A percentile compares a stretch with the other conserved stretches of the same genome.
phyloP scores from a whole-genome alignment of 1,139 yeast genomes.

The Lodderomyces orthopsilosis region DNA sequence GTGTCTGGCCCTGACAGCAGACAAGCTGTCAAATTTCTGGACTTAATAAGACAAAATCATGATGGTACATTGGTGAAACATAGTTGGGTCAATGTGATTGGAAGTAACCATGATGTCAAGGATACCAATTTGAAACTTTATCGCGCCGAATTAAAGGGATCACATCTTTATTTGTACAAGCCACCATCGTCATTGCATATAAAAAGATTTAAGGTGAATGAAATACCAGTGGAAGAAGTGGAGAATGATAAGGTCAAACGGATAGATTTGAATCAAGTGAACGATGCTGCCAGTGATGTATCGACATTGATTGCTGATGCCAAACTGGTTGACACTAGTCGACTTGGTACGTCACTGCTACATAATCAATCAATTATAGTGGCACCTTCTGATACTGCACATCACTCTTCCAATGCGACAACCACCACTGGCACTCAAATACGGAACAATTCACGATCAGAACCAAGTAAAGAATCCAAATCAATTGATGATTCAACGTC shows the following conservation, averaged over 20 bases:
- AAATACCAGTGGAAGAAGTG: neutral
- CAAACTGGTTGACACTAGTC: neutral
- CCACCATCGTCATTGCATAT: constrained; percentile 49
- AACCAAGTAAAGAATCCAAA: neutral
- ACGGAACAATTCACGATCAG: neutral
- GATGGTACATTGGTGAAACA: constrained; percentile 33
- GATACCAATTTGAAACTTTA: constrained; percentile 45
- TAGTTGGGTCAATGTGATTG: constrained; percentile 44
- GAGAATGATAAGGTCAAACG: neutral
- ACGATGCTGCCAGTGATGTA: neutral
- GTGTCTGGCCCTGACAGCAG: neutral
- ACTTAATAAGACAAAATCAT: constrained; percentile 33
- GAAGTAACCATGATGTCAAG: constrained; percentile 27
- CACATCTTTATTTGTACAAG: constrained; percentile 55
- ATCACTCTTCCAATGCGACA: neutral
- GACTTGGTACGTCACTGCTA: neutral
- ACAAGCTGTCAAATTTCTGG: constrained; percentile 8
- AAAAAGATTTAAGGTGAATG: constrained; percentile 36
- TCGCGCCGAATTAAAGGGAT: constrained; percentile 66
- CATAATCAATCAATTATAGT: neutral
- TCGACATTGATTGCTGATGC: constrained; percentile 1
- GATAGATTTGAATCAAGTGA: neutral
- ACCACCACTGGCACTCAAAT: neutral
- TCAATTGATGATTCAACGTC: constrained; percentile 1
- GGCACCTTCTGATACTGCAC: constrained; percentile 3